Evolutionary conservation across 1,284 basidiomycete species (phyloP).

Genomic region (Malassezia japonica): DNA sequence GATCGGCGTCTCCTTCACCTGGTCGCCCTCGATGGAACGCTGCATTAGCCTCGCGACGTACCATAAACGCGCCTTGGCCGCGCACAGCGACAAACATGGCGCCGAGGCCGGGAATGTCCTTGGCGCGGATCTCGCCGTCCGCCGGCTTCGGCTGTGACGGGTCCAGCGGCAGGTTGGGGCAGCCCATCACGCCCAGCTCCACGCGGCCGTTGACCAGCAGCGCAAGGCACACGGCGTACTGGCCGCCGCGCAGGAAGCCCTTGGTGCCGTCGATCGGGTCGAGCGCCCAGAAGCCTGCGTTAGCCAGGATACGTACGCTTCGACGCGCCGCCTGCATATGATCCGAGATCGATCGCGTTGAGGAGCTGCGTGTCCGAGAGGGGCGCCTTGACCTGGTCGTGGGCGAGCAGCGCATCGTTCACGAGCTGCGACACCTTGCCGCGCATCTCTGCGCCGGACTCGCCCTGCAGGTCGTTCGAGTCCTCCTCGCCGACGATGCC

Average conservation of each 20-base stretch:
- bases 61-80: constrained; percentile 39
- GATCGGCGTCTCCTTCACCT: constrained; percentile 25
- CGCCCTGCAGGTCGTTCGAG: constrained; percentile 57
- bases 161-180: constrained; percentile 67
- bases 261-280: constrained; percentile 89
- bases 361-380: constrained; percentile 56
- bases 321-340: constrained; percentile 62
- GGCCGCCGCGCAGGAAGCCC: constrained; percentile 88
- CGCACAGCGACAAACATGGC: constrained; percentile 38
- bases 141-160: constrained; percentile 49
- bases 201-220: constrained; percentile 76
- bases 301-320: constrained; percentile 58
- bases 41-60: neutral
- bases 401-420: constrained; percentile 61
- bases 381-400: constrained; percentile 49
- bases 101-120: constrained; percentile 30
- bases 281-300: constrained; percentile 68
- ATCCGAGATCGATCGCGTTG: constrained; percentile 76
- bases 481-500: constrained; percentile 94
- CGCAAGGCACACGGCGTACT: constrained; percentile 92
- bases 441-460: constrained; percentile 52
- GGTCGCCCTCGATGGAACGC: constrained; percentile 24
- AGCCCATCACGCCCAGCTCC: constrained; percentile 71
- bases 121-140: constrained; percentile 38
- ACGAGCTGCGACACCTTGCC: constrained; percentile 70